Conservation (phyloP, 2,329 filamentous ascomycete species). For the Trichoderma afroharzianum region DNA sequence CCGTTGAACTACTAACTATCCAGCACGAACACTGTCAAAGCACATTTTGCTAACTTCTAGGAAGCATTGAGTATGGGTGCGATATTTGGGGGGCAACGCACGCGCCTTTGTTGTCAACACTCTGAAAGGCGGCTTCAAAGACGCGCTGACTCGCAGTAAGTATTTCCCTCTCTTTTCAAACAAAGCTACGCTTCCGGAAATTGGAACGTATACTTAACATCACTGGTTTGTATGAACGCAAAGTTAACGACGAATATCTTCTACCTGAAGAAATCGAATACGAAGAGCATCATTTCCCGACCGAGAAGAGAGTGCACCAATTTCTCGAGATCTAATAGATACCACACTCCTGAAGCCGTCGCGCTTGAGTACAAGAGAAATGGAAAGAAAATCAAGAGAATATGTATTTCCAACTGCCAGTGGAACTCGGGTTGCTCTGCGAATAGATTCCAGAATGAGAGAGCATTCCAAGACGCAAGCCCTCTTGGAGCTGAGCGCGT, state of each 20-base stretch:
- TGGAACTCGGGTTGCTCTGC: neutral
- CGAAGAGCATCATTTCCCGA: neutral
- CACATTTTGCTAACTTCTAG: neutral
- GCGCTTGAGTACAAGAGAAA: neutral
- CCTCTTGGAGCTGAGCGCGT: neutral
- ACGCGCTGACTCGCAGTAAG: neutral
- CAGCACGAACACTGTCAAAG: neutral
- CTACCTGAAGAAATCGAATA: neutral
- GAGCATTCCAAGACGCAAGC: neutral
- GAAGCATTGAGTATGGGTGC: neutral
- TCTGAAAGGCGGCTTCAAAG: neutral
- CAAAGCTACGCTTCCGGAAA: neutral
- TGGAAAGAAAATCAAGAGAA: neutral
- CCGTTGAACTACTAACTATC: neutral
- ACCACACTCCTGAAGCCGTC: neutral
- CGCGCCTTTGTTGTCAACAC: neutral
- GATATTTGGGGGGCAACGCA: neutral
- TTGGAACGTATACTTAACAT: neutral
- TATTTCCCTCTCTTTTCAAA: neutral
- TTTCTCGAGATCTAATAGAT: neutral
- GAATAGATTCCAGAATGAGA: neutral
- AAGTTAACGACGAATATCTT: neutral
- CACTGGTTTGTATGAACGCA: neutral
- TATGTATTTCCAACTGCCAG: neutral
- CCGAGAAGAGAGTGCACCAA: too few species aligned